These are phyloP conservation scores for Termitomyces sp. DNA, from an alignment of 768 basidiomycete genomes.

Conservation along the genomic window DNA sequence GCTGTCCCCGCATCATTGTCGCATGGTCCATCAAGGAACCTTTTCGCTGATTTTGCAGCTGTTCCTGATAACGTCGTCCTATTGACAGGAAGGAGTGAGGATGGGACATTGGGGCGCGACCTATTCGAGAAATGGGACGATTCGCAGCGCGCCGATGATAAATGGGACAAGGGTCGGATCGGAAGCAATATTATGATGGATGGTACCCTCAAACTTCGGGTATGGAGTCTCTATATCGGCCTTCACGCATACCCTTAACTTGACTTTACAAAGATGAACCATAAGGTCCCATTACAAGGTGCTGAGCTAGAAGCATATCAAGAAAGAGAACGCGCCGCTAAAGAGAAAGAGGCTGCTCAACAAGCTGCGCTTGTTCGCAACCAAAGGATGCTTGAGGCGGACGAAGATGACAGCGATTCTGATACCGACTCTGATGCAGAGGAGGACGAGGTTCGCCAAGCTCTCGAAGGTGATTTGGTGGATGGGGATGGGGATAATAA, in stretches of 20 bases:
- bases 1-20: slow-evolving; percentile 91
- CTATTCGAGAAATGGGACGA: slow-evolving; percentile 87
- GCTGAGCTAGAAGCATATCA: slow-evolving; percentile 79
- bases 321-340: slow-evolving; percentile 65
- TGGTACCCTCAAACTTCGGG: slow-evolving; percentile 59
- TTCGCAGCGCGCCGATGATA: slow-evolving; percentile 71
- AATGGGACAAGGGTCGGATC: slow-evolving; percentile 87
- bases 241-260: slow-evolving; percentile 1
- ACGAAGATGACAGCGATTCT: slow-evolving; percentile 80
- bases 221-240: slow-evolving; percentile 23
- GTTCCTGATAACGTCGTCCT: slow-evolving; percentile 83
- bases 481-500: slow-evolving; percentile 33
- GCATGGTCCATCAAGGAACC: slow-evolving; percentile 80
- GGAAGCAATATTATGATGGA: slow-evolving; percentile 85
- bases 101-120: slow-evolving; percentile 70
- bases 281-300: slow-evolving; percentile 87
- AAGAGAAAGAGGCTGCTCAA: slow-evolving; percentile 82
- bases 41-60: slow-evolving; percentile 85
- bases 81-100: slow-evolving; percentile 73
- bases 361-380: slow-evolving; percentile 79
- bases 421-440: slow-evolving; percentile 65
- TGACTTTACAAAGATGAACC: slow-evolving; percentile 54
- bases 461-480: slow-evolving; percentile 45
- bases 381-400: slow-evolving; percentile 89
- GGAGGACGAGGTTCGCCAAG: slow-evolving; percentile 56